These are phyloP conservation scores for Stephania japonica DNA, from an alignment of 164 flowering plant genomes.

Conservation along the genomic window DNA sequence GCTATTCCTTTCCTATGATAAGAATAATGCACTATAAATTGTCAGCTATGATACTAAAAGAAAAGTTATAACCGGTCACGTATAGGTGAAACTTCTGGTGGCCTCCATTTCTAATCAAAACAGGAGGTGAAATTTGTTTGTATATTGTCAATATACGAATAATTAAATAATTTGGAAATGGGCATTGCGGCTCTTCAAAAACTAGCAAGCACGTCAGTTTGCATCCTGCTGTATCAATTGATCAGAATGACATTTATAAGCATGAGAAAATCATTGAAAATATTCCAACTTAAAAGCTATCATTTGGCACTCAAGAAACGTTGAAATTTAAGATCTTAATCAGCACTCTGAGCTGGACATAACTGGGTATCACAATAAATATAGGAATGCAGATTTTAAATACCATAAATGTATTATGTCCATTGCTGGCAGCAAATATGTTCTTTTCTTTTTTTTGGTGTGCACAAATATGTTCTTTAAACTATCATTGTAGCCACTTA, in stretches of 20 bases:
- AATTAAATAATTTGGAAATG: not conserved
- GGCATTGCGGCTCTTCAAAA: not conserved
- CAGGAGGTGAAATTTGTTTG: not conserved
- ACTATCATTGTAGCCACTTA: conserved; percentile 30
- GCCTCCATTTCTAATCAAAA: not conserved
- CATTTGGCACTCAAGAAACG: not conserved
- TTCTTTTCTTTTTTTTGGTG: too few relatives aligned
- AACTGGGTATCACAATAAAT: too few relatives aligned
- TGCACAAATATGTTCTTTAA: not conserved
- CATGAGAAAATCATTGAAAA: not conserved
- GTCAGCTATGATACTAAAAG: not conserved
- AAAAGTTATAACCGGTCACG: not conserved
- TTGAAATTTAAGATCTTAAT: not conserved
- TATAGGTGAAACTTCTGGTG: not conserved
- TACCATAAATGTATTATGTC: not conserved
- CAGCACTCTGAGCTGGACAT: not conserved
- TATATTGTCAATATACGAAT: not conserved
- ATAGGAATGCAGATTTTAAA: not conserved
- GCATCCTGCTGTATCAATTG: not conserved
- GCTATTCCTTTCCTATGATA: not conserved
- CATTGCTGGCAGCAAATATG: not conserved
- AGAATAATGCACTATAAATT: not conserved
- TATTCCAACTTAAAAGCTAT: not conserved
- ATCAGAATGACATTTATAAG: not conserved
- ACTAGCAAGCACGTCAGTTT: not conserved